Evolutionary conservation across 306 rosid genomes (phyloP).

Genomic region (Cucumis melo): DNA sequence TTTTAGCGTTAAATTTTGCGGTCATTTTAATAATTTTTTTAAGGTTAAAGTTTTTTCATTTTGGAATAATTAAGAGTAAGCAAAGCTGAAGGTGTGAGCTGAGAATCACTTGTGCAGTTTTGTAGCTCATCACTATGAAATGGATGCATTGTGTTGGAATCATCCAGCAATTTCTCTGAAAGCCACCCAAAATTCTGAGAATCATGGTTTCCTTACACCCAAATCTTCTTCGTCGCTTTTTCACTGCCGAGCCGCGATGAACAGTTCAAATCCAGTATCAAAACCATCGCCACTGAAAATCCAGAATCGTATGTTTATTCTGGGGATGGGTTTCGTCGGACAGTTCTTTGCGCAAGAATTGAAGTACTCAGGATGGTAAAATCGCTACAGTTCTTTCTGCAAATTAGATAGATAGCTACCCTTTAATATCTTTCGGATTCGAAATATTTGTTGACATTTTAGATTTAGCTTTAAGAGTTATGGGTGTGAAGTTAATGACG

Average conservation of each 20-base stretch:
- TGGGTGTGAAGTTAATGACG: not conserved
- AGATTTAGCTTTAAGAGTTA: not conserved
- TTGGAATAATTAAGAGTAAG: not conserved
- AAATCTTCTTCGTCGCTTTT: not conserved
- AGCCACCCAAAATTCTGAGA: not conserved
- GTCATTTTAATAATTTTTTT: too few relatives aligned
- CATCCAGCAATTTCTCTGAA: not conserved
- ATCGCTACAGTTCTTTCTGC: not conserved
- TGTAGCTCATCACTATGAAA: not conserved
- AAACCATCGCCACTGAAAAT: constrained; percentile 6
- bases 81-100: not conserved
- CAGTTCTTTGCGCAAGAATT: constrained; percentile 46
- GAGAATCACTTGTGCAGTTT: not conserved
- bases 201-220: not conserved
- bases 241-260: not conserved
- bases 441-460: not conserved
- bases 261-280: not conserved
- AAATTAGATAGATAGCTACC: not conserved
- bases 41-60: too few relatives aligned
- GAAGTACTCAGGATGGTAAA: constrained; percentile 62
- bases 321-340: constrained; percentile 72
- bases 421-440: not conserved
- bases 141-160: not conserved
- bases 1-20: too few relatives aligned
- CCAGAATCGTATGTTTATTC: constrained; percentile 41